Base-by-base conservation (phyloP, 164 flowering plant genomes). In the Taxillus chinensis region DNA sequence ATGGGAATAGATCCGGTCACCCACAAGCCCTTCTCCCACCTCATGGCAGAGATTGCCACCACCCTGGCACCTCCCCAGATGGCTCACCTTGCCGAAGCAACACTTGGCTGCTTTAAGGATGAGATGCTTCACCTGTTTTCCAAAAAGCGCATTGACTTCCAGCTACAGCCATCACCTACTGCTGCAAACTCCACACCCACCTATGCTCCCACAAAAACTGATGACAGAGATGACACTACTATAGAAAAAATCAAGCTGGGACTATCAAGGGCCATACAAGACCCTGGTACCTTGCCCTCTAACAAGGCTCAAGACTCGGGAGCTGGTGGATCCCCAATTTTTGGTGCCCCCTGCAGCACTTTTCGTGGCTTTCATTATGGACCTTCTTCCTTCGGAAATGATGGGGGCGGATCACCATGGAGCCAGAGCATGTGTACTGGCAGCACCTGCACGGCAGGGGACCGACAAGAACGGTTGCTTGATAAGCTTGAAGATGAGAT, bases 1-100 rank as follows among this genome's bases (percentile, higher is more conserved):
- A 91, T 95, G 97, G 99, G 97, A 11, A 95, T 91, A 12, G 99
- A 95, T 62, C 97, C 96, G 0, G 95, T 95, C 1, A 95, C 99
- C 41, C 97, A 95, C 85, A 91, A 95, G 75, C 90, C 97, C 6
- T 89, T 90, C 75, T 95, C 99, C 51, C 99, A 95, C 75, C 86
- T 91, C 48, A 91, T 91, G 83, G 90, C 96, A 2, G 97, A 95
- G 80, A 95, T 95, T n/a, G 92, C 98, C 52, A 87, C 90, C 72
- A 87, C 97, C 3, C 74, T 93, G 9, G 86, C 91, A 1, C 96
- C 96, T 40, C 97, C 99, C 2, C 97, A 93, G 73, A 93, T 85
- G 60, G 93, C 92, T 51, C 88, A 88, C 62, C 84, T 92, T 2
- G 89, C 98, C 2, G 98, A 92, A 74, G 98, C 98, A 5, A 96